Base-by-base conservation (phyloP, 2,329 filamentous ascomycete species). In the Hypomyces rosellus region DNA sequence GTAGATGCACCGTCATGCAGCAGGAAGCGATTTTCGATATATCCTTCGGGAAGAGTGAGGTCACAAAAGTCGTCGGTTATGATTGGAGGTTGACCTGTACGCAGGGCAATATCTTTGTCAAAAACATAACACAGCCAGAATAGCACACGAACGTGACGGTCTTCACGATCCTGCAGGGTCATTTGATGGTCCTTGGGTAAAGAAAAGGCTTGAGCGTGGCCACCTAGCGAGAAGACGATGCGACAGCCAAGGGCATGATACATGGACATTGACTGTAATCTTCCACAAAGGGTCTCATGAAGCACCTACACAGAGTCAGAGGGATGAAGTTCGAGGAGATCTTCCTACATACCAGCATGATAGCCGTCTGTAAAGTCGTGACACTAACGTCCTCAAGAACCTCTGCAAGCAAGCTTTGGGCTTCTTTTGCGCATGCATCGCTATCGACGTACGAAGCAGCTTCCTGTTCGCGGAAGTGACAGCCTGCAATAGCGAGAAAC, bases 51-150 rank as follows among this genome's bases (percentile, higher is more conserved):
- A 3, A 80, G 61, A 0, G 73, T 72, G 13, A 80, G 63, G 55
- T 80, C 76, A 54, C 77, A 80, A 48, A 77, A 72, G 14, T 76
- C 72, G 46, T 79, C 75, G 3, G 65, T 60, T 16, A 80, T 72
- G 1, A 68, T 61, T 1, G 77, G 77, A 0, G 77, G 77, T 44
- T 78, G 76, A 0, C 77, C 76, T 0, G 72, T 76, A 3, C 78
- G 71, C 0, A 82, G 64, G 0, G 75, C 66, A 12, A 80, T 67
- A n/a, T 81, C 78, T 52, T 79, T 81, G 55, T 82, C 78, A 9
- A 78, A 61, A 2, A 67, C 67, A 50, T 79, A 81, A 54, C 72
- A 74, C 5, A 81, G 56, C 77, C 79, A 82, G 56, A 82, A 82
- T 0, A 81, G 49, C 30, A 64, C 58, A 3, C 73, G 66, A 0